Percentiles rank a stretch among this genome's conserved stretches.
Evolutionary conservation across 495 filamentous ascomycete genomes (phyloP).

Genomic region (Xylaria curta): DNA sequence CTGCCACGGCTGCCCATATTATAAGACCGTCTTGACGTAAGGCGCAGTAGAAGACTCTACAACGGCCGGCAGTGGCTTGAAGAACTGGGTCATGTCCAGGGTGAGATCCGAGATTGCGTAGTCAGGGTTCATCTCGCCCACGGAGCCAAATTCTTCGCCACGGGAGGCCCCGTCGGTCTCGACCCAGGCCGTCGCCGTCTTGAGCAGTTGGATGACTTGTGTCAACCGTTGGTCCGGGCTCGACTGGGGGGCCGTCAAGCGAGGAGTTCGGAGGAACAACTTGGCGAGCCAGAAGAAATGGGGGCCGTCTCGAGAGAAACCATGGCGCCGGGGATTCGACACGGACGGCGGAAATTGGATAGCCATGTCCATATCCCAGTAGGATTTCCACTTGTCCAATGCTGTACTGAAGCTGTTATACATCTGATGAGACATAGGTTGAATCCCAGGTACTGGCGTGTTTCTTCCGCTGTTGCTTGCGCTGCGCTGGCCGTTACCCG

Average conservation of each 20-base stretch:
- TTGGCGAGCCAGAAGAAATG: constrained; percentile 71
- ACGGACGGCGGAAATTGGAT: constrained; percentile 62
- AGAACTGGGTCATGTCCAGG: constrained; percentile 71
- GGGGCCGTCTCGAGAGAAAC: constrained; percentile 68
- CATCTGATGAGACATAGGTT: constrained; percentile 38
- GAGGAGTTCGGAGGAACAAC: constrained; percentile 55
- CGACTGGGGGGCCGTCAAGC: constrained; percentile 52
- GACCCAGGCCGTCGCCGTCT: constrained; percentile 62
- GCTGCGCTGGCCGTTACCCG: constrained; percentile 34
- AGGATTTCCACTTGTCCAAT: constrained; percentile 68
- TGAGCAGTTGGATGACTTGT: constrained; percentile 63
- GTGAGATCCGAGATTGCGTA: constrained; percentile 66
- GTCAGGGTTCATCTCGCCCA: constrained; percentile 64
- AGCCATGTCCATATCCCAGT: constrained; percentile 69
- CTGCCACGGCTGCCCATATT: constrained; percentile 24
- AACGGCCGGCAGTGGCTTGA: constrained; percentile 54
- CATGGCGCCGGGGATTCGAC: constrained; percentile 56
- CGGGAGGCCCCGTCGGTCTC: constrained; percentile 56
- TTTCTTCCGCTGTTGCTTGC: constrained; percentile 52
- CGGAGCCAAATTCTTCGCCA: constrained; percentile 63
- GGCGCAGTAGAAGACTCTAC: constrained; percentile 42
- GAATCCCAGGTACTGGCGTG: constrained; percentile 53
- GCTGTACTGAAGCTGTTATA: constrained; percentile 49
- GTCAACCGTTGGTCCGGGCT: constrained; percentile 62
- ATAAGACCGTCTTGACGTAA: constrained; percentile 42